Evolutionary conservation across 2,329 filamentous ascomycete species (phyloP).

Genomic region (Zelopaecilomyces penicillatus): DNA sequence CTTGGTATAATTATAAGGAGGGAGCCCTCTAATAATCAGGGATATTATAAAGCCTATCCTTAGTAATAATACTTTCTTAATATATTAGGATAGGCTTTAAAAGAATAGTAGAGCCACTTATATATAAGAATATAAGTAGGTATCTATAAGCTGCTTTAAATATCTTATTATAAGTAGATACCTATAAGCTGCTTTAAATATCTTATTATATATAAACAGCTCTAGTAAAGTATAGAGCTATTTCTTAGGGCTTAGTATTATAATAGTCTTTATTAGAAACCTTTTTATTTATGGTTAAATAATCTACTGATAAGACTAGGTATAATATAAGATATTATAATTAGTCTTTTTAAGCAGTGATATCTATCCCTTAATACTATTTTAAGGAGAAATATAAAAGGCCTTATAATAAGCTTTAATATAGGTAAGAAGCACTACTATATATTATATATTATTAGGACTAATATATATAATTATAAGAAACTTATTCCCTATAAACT

Average conservation of each 20-base stretch:
- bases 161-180: conserved; percentile 31
- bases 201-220: conserved; percentile 30
- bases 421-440: conserved; percentile 26
- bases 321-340: conserved; percentile 29
- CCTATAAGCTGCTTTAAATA: conserved; percentile 31
- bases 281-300: conserved; percentile 9
- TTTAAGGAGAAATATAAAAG: conserved; percentile 36
- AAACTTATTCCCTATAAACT: conserved; percentile 23
- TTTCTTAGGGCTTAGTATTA: conserved; percentile 21
- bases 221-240: conserved; percentile 29
- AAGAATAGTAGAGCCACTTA: conserved; percentile 37
- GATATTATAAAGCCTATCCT: conserved; percentile 22
- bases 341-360: conserved; percentile 35
- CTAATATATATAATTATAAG: conserved; percentile 34
- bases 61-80: conserved; percentile 29
- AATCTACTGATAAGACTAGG: conserved; percentile 6
- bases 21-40: conserved; percentile 15
- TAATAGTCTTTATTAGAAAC: conserved; percentile 27
- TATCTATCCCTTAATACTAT: conserved; percentile 34
- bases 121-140: conserved; percentile 34
- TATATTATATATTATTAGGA: conserved; percentile 31
- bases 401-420: conserved; percentile 30
- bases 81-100: conserved; percentile 35
- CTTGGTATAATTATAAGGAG: conserved; percentile 3
- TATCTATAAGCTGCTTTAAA: conserved; percentile 35